These are phyloP conservation scores for Candida maris DNA, from an alignment of 805 yeast species.

Conservation along the genomic window DNA sequence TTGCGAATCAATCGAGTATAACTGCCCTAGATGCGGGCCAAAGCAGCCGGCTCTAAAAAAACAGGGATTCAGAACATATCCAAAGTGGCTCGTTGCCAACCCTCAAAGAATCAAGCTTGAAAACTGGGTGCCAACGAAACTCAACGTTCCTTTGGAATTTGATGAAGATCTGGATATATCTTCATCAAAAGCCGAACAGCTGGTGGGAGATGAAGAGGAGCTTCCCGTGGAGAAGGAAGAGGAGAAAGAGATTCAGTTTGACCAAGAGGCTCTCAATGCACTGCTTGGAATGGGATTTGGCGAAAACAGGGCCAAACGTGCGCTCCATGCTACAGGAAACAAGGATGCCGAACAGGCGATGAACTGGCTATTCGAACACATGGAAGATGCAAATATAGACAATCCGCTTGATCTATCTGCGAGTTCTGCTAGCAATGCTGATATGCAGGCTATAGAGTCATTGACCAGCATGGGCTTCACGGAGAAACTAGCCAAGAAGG, in stretches of 20 bases:
- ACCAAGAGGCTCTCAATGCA: slow-evolving; percentile 49
- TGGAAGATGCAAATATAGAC: slow-evolving; percentile 82
- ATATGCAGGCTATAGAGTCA: slow-evolving; percentile 40
- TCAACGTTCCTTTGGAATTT: slow-evolving; percentile 64
- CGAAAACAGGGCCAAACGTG: slow-evolving; percentile 58
- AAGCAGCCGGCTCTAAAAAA: slow-evolving; percentile 37
- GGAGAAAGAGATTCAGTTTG: slow-evolving; percentile 44
- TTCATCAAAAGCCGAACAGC: slow-evolving; percentile 38
- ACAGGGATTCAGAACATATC: slow-evolving; percentile 57
- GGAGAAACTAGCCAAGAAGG: slow-evolving; percentile 62
- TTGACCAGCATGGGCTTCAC: slow-evolving; percentile 78
- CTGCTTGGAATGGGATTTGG: slow-evolving; percentile 88
- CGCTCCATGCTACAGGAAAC: slow-evolving; percentile 72
- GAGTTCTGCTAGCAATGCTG: slow-evolving; percentile 19
- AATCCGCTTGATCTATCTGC: slow-evolving; percentile 42
- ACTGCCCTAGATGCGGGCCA: slow-evolving; percentile 53
- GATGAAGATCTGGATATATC: slow-evolving; percentile 42
- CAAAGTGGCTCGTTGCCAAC: slow-evolving; percentile 65
- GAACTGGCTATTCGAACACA: slow-evolving; percentile 86
- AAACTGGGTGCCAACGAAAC: slow-evolving; percentile 87
- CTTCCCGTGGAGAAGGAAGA: slow-evolving; percentile 37
- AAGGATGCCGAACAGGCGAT: slow-evolving; percentile 62
- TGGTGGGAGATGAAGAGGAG: slow-evolving; percentile 37
- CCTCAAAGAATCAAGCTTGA: slow-evolving; percentile 78
- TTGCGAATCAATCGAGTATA: slow-evolving; percentile 58